A percentile compares a stretch with the other conserved stretches of the same genome.
phyloP scores from a whole-genome alignment of 306 rosid species.

The Ceratonia siliqua region DNA sequence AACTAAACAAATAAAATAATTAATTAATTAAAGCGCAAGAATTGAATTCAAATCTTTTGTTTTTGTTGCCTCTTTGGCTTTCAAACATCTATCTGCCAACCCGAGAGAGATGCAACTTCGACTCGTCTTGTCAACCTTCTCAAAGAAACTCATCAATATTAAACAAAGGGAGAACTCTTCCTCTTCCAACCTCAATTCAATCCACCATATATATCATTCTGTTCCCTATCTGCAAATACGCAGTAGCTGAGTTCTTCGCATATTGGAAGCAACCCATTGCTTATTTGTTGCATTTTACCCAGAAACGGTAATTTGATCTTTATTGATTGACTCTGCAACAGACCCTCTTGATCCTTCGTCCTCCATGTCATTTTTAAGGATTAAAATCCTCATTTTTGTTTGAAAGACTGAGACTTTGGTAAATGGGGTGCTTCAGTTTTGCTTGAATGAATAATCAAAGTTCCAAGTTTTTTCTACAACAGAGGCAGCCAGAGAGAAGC shows the following conservation, averaged over 20 bases:
- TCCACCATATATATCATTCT: too few relatives aligned
- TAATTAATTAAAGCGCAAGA: background rate
- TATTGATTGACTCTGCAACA: conserved; percentile 4
- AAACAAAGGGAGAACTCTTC: background rate
- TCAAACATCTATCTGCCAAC: background rate
- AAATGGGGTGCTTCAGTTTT: conserved; percentile 16
- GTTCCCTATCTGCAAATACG: background rate
- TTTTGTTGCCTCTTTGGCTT: background rate
- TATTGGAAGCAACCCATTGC: background rate
- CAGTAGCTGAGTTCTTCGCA: background rate
- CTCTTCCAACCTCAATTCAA: background rate
- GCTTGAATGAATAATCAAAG: conserved; percentile 36
- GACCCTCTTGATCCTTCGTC: conserved; percentile 32
- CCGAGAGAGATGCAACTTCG: background rate
- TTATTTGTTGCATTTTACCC: conserved; percentile 10
- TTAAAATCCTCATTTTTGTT: conserved; percentile 21
- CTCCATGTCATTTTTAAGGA: background rate
- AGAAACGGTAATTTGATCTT: conserved; percentile 19
- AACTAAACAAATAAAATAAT: too few relatives aligned
- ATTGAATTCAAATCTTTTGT: background rate
- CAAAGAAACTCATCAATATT: background rate
- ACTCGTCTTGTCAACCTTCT: background rate
- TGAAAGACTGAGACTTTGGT: conserved; percentile 33
- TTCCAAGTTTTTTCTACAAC: conserved; percentile 16
- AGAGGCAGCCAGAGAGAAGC: conserved; percentile 32